A percentile compares a stretch with the other conserved stretches of the same genome.
phyloP scores from a whole-genome alignment of 805 yeast species.

The Metschnikowia gruessii region DNA sequence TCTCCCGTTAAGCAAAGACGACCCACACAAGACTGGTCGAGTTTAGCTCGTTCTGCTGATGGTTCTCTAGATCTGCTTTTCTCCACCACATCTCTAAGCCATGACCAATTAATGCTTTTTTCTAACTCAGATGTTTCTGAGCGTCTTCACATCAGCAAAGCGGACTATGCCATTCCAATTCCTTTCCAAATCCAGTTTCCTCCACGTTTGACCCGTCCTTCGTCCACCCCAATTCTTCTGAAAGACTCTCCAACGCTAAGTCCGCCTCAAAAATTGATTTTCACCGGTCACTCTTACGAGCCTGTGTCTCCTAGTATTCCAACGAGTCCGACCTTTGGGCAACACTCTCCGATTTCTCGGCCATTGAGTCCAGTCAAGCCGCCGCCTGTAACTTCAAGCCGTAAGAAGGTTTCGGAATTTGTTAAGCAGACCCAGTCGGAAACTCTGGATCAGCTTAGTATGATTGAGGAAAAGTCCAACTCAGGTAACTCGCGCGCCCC shows the following conservation, averaged over 20 bases:
- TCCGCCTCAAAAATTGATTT: slow-evolving; percentile 23
- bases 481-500: slow-evolving; percentile 30
- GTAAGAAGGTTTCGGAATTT: slow-evolving; percentile 27
- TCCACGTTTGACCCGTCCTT: slow-evolving; percentile 32
- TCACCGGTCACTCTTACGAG: slow-evolving; percentile 37
- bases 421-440: slow-evolving; percentile 20
- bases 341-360: neutral
- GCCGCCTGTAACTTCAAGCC: slow-evolving; percentile 27
- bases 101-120: slow-evolving; percentile 26
- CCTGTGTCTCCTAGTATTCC: slow-evolving; percentile 22
- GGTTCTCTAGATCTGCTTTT: slow-evolving; percentile 22
- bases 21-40: slow-evolving; percentile 23
- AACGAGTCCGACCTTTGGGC: neutral
- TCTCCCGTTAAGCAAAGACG: slow-evolving; percentile 35
- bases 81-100: slow-evolving; percentile 24
- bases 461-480: slow-evolving; percentile 39
- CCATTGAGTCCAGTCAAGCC: slow-evolving; percentile 19
- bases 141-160: slow-evolving; percentile 32
- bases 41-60: slow-evolving; percentile 12
- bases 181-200: slow-evolving; percentile 43
- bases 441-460: slow-evolving; percentile 38
- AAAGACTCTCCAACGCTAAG: neutral
- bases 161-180: slow-evolving; percentile 38
- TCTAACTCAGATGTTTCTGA: slow-evolving; percentile 37
- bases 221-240: slow-evolving; percentile 3